Evolutionary conservation across 176 grass and related monocot genomes (phyloP).

Genomic region (Musa acuminata): DNA sequence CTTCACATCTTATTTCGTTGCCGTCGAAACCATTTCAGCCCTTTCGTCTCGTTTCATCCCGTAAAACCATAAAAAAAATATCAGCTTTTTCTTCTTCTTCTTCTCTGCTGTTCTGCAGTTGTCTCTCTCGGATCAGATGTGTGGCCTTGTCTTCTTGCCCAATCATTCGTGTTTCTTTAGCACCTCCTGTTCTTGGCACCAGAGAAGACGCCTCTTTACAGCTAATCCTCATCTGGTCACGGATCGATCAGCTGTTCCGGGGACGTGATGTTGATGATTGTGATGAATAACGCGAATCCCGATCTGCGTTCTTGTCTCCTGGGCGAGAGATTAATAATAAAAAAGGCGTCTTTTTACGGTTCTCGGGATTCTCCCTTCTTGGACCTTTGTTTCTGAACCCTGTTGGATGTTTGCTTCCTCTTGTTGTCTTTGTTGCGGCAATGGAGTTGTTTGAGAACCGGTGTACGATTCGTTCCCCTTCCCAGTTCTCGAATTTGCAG

Average conservation of each 20-base stretch:
- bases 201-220: neutral
- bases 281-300: neutral
- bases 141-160: neutral
- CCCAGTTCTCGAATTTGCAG: neutral
- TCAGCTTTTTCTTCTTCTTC: neutral
- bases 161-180: neutral
- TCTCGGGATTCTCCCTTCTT: neutral
- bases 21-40: neutral
- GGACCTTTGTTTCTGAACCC: neutral
- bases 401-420: neutral
- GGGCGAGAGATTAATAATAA: neutral
- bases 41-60: neutral
- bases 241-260: neutral
- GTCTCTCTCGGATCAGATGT: neutral
- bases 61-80: neutral
- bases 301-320: neutral
- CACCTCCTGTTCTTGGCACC: neutral
- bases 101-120: neutral
- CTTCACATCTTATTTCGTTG: neutral
- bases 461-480: neutral
- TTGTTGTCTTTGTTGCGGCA: neutral
- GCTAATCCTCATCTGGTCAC: slow-evolving; percentile 5
- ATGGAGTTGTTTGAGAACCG: neutral
- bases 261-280: neutral
- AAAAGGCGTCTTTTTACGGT: neutral